Evolutionary conservation across 257 asterid genomes (phyloP), one percentile per base, ranked within the genome.

Genomic region (Leonotis leonurus): DNA sequence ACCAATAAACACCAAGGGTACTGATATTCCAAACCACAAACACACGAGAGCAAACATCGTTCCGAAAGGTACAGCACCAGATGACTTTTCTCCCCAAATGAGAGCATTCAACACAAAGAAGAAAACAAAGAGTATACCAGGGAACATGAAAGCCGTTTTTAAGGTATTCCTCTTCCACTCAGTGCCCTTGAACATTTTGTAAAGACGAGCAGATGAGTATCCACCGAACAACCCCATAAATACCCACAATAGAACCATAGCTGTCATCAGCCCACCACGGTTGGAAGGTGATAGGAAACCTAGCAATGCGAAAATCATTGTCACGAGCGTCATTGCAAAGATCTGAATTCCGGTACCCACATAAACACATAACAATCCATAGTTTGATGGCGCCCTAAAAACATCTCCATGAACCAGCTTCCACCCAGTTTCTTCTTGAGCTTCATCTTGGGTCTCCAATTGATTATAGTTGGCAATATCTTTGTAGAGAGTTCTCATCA

Each of bases 381-480:
- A 77, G 79, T 82, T 82, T 30, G 72, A 16, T 5, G 96, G 95
- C 1, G 87, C 73, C 55, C 96, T 68, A 20, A 89, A 89, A 49
- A 84, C 95, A 73, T 85, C 96, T 25, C 96, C 96, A 53, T 88
- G 96, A 43, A 88, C 91, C 71, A 88, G 94, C 70, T 88, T 88
- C 96, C 95, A 83, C 45, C 96, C 96, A 0, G 96, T 85, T 81
- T 88, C 96, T 74, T 88, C 96, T 80, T 88, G 96, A 21, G 95
- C 88, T 58, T 88, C 96, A 59, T 88, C 96, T 80, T 88, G 96
- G 65, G 95, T 77, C 60, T 88, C 96, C 79, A 86, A 69, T 67
- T 89, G 96, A 69, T 89, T 89, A 65, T 89, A 89, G 76, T 89
- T 89, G 24, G 96, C 90, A 25, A 89, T 89, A 73, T 89, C 96